A percentile compares a stretch with the other conserved stretches of the same genome.
These are phyloP conservation scores for Fraxinus platypoda DNA, from an alignment of 305 asterid species.

Conservation along the genomic window DNA sequence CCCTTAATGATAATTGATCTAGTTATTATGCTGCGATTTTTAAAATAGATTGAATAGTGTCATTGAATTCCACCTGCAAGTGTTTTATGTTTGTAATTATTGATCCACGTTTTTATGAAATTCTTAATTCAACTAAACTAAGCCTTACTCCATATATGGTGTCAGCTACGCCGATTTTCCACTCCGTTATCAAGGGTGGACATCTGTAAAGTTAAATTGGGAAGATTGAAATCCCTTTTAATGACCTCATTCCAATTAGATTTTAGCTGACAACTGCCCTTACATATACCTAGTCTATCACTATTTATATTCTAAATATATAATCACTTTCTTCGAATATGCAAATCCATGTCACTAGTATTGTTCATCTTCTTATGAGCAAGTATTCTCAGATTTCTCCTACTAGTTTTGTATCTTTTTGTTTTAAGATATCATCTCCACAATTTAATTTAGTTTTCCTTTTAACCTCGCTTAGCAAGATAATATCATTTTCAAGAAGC, in stretches of 20 bases:
- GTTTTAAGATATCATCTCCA: not conserved
- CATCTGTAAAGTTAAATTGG: not conserved
- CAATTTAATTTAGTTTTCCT: not conserved
- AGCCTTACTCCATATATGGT: not conserved
- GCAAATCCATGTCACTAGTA: not conserved
- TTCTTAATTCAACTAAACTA: not conserved
- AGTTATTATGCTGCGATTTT: conserved; percentile 6
- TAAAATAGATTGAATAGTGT: not conserved
- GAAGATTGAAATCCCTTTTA: not conserved
- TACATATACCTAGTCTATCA: not conserved
- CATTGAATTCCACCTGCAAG: conserved; percentile 3
- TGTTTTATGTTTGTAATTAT: not conserved
- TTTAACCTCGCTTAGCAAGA: not conserved
- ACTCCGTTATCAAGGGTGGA: not conserved
- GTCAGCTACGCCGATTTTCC: not conserved
- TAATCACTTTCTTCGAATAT: not conserved
- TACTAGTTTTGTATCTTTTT: not conserved
- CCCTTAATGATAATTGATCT: not conserved
- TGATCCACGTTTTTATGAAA: not conserved
- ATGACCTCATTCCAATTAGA: not conserved
- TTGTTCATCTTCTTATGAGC: not conserved
- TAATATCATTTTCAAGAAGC: not conserved
- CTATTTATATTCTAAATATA: not conserved
- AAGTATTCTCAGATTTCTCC: not conserved
- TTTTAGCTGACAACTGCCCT: not conserved